Evolutionary conservation across 345 rosid species (phyloP).

Genomic region (Durio zibethinus): DNA sequence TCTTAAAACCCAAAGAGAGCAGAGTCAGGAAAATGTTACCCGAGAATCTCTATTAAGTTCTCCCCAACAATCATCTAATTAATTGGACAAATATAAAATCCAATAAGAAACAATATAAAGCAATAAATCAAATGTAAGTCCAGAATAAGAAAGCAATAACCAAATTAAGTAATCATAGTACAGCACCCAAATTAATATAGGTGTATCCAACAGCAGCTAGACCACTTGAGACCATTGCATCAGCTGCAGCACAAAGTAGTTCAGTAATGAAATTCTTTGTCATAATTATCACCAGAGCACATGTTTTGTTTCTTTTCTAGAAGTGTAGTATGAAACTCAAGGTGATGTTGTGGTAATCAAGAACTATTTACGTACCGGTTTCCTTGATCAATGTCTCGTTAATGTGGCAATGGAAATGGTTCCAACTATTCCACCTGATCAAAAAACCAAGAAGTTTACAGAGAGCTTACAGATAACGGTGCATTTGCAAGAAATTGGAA

Average conservation of each 20-base stretch:
- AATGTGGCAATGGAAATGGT: conserved; percentile 44
- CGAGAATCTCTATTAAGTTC: conserved; percentile 21
- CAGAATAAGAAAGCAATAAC: not conserved
- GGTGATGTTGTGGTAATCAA: not conserved
- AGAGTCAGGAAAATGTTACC: conserved; percentile 3
- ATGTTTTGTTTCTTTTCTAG: not conserved
- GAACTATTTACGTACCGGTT: conserved; percentile 33
- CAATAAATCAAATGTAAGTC: not conserved
- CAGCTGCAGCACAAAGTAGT: conserved; percentile 30
- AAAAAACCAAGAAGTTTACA: not conserved
- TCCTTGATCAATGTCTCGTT: conserved; percentile 44
- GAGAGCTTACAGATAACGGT: not conserved
- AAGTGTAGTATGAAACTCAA: not conserved
- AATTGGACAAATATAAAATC: not conserved
- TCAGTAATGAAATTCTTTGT: not conserved
- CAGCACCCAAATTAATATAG: conserved; percentile 29
- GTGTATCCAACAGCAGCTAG: conserved; percentile 31
- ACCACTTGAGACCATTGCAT: conserved; percentile 49
- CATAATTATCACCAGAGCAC: not conserved
- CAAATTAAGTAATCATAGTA: not conserved
- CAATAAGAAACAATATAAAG: not conserved
- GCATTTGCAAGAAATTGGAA: not conserved
- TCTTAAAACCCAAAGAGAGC: not conserved
- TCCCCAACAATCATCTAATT: conserved; percentile 32
- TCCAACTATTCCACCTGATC: conserved; percentile 64